Percentiles rank a stretch among this genome's conserved stretches.
phyloP scores from a whole-genome alignment of 1,284 basidiomycete genomes.

The Ceratobasidium sp. region DNA sequence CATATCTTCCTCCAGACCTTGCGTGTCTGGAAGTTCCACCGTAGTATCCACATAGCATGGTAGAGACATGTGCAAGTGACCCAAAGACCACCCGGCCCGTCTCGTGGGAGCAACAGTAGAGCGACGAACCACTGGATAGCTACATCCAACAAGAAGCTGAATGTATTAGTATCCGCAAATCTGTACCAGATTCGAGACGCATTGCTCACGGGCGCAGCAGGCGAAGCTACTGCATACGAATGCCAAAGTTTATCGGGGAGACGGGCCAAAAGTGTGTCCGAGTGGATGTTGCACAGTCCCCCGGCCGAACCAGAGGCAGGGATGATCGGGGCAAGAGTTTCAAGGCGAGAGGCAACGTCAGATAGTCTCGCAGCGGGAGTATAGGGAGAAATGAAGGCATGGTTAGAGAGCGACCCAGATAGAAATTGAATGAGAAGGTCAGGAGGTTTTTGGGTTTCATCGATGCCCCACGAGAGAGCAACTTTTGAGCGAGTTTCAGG shows the following conservation, averaged over 20 bases:
- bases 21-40: not conserved
- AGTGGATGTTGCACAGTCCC: not conserved
- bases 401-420: conserved; percentile 9
- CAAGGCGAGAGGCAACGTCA: conserved; percentile 28
- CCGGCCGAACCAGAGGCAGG: not conserved
- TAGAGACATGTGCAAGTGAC: not conserved
- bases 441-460: not conserved
- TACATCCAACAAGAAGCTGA: conserved; percentile 25
- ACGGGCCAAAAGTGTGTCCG: conserved; percentile 5
- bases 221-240: conserved; percentile 7
- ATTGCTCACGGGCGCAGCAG: not conserved
- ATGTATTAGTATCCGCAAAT: not conserved
- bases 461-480: conserved; percentile 13
- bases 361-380: conserved; percentile 6
- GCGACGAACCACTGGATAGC: conserved; percentile 22
- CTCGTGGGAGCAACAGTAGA: not conserved
- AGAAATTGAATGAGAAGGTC: conserved; percentile 4
- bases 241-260: conserved; percentile 40
- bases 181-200: not conserved
- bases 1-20: conserved; percentile 22
- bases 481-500: conserved; percentile 10
- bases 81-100: conserved; percentile 4
- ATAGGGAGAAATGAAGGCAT: conserved; percentile 25
- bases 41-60: not conserved
- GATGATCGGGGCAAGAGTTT: not conserved